Evolutionary conservation across 257 asterid species (phyloP).

Genomic region (Lavandula angustifolia): DNA sequence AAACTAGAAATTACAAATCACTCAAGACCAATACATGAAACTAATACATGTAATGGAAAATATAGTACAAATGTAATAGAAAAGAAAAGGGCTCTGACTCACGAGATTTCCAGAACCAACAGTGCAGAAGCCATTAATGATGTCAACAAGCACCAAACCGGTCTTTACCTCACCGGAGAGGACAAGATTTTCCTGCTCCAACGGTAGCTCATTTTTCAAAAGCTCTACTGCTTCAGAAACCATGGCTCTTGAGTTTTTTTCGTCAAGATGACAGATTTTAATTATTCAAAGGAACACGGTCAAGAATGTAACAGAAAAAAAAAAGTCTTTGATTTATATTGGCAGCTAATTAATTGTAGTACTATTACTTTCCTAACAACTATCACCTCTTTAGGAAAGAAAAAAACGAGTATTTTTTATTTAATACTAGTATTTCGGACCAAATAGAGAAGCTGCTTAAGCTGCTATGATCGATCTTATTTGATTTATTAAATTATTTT

Average conservation of each 20-base stretch:
- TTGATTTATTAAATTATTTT: no score
- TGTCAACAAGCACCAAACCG: constrained; percentile 84
- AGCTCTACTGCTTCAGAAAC: constrained; percentile 38
- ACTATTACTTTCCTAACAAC: background rate
- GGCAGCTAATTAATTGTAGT: background rate
- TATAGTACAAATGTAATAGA: background rate
- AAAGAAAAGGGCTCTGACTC: constrained; percentile 36
- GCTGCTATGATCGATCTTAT: no score
- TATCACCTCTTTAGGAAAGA: no score
- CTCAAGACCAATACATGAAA: background rate
- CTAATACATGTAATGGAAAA: background rate
- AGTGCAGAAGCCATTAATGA: constrained; percentile 93
- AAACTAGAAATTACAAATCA: background rate
- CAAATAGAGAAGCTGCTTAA: no score
- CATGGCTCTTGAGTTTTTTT: constrained; percentile 32
- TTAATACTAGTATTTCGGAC: no score
- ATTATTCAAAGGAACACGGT: constrained; percentile 11
- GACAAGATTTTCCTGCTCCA: constrained; percentile 51
- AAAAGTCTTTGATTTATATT: constrained; percentile 5
- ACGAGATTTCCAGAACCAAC: constrained; percentile 92
- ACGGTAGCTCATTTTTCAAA: constrained; percentile 58
- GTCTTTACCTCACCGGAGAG: constrained; percentile 58
- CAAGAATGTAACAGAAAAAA: constrained; percentile 14
- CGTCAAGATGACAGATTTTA: background rate
- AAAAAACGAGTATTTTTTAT: no score